Conservation (phyloP, 148 eudicot genomes). For the Vaccinium myrtillus region DNA sequence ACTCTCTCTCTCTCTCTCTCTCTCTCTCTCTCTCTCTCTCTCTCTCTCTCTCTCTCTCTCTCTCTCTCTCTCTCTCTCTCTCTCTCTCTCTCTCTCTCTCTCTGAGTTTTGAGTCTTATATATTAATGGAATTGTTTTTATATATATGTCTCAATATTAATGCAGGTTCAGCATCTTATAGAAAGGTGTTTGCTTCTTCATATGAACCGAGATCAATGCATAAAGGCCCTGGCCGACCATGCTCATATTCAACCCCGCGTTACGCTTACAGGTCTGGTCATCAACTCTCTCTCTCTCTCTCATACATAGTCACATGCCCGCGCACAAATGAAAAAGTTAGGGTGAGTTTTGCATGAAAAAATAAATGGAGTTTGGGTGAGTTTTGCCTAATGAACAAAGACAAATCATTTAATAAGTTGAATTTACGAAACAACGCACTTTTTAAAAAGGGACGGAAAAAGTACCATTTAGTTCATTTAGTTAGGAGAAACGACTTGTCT, state of each 20-base stretch:
- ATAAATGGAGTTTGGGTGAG: too few species aligned
- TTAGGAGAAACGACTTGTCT: too few species aligned
- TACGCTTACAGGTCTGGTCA: conserved; percentile 52
- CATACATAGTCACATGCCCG: not conserved
- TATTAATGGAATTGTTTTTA: too few species aligned
- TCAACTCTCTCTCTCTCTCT: not conserved
- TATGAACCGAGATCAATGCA: conserved; percentile 67
- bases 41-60: not conserved
- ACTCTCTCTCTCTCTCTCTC: conserved; percentile 2
- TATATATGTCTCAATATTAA: too few species aligned
- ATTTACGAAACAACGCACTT: too few species aligned
- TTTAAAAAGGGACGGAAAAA: too few species aligned
- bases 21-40: too few species aligned
- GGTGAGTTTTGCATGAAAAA: not conserved
- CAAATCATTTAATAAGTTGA: too few species aligned
- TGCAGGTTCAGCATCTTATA: conserved; percentile 77
- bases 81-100: conserved; percentile 10
- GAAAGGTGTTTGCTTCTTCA: conserved; percentile 72
- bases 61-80: conserved; percentile 3
- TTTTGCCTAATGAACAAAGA: too few species aligned
- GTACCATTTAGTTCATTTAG: too few species aligned
- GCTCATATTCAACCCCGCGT: conserved; percentile 60
- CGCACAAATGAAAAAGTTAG: not conserved
- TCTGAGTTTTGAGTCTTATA: not conserved
- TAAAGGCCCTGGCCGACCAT: conserved; percentile 62